Evolutionary conservation across 441 rosid genomes (phyloP).

Genomic region (Eruca vesicaria): DNA sequence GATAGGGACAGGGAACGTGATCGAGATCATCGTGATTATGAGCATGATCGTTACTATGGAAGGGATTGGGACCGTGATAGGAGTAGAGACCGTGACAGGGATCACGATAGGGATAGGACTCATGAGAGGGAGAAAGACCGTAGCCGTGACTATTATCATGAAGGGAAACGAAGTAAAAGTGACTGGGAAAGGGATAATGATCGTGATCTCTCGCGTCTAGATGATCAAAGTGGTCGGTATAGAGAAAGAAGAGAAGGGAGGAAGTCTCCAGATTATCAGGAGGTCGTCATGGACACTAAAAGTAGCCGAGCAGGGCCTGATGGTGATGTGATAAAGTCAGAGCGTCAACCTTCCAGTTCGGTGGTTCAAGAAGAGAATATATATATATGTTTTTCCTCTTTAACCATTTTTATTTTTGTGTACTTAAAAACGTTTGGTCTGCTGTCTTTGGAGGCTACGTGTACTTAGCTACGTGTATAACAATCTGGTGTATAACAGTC

Average conservation of each 20-base stretch:
- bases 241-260: slow-evolving; percentile 70
- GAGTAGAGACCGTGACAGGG: slow-evolving; percentile 42
- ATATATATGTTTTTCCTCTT: slow-evolving; percentile 54
- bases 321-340: slow-evolving; percentile 67
- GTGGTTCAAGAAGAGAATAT: slow-evolving; percentile 70
- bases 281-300: slow-evolving; percentile 43
- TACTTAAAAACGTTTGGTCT: background rate
- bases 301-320: slow-evolving; percentile 60
- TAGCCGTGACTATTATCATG: slow-evolving; percentile 44
- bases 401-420: too few species aligned
- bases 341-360: slow-evolving; percentile 59
- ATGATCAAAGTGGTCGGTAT: slow-evolving; percentile 58
- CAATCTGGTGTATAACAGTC: too few species aligned
- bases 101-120: slow-evolving; percentile 38
- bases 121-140: slow-evolving; percentile 42
- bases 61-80: slow-evolving; percentile 44
- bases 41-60: slow-evolving; percentile 39
- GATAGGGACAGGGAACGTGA: slow-evolving; percentile 46
- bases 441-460: background rate
- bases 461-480: too few species aligned
- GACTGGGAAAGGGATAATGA: slow-evolving; percentile 41
- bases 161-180: slow-evolving; percentile 38
- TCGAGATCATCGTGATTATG: slow-evolving; percentile 42
- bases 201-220: slow-evolving; percentile 43
- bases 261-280: slow-evolving; percentile 76